phyloP scores from a whole-genome alignment of 176 grass and related monocot species.

The Pontederia paniculata region DNA sequence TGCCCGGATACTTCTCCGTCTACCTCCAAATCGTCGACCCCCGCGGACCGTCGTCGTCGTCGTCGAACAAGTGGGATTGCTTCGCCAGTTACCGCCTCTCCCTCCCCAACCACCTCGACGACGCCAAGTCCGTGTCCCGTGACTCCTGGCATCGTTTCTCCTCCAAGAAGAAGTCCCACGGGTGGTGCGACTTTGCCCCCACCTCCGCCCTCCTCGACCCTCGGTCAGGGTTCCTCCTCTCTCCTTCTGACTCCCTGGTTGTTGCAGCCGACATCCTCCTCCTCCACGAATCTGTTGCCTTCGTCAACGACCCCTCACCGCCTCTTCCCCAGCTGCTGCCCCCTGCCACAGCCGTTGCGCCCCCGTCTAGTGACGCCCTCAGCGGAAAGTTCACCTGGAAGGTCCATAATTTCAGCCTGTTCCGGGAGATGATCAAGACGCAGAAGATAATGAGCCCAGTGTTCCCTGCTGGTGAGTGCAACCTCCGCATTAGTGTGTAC shows the following conservation, averaged over 20 bases:
- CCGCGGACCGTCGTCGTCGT: conserved; percentile 51
- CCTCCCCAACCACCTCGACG: conserved; percentile 37
- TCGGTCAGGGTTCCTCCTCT: conserved; percentile 27
- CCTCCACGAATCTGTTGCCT: conserved; percentile 54
- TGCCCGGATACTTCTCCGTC: conserved; percentile 79
- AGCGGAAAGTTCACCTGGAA: conserved; percentile 86
- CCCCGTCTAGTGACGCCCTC: conserved; percentile 3
- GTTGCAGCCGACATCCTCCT: conserved; percentile 65
- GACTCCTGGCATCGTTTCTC: conserved; percentile 96
- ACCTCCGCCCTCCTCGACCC: conserved; percentile 24
- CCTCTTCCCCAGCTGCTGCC: background rate
- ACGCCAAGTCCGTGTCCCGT: conserved; percentile 50
- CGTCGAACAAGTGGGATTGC: conserved; percentile 74
- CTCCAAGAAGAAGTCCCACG: conserved; percentile 89
- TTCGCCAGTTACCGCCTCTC: conserved; percentile 84
- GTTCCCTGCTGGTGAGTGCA: conserved; percentile 54
- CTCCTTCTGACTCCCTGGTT: conserved; percentile 51
- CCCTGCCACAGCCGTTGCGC: no score
- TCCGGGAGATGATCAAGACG: conserved; percentile 76
- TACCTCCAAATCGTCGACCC: conserved; percentile 97
- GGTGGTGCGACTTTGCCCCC: conserved; percentile 88
- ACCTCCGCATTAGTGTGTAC: conserved; percentile 78
- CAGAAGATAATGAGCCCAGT: conserved; percentile 91
- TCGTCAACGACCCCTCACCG: conserved; percentile 29
- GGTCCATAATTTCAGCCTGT: conserved; percentile 63